These are phyloP conservation scores for Cyclotella atomus DNA, from an alignment of 108 stramenopile genomes.

Conservation along the genomic window DNA sequence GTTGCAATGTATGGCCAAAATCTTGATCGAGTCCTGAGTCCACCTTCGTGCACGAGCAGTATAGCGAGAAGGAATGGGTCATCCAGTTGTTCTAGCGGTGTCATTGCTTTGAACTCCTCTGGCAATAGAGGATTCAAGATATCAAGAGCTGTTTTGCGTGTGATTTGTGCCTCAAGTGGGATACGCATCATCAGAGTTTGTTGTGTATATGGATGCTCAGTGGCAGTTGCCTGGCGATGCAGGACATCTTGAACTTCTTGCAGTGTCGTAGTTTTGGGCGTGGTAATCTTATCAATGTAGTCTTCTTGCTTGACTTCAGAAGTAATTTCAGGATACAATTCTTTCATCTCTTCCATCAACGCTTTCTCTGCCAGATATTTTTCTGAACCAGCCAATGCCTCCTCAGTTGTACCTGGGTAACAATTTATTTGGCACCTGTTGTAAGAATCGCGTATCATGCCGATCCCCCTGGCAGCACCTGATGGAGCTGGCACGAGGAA, in stretches of 20 bases:
- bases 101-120: conserved; percentile 30
- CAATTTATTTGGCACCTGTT: conserved; percentile 73
- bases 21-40: conserved; percentile 60
- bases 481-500: conserved; percentile 77
- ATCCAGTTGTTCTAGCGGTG: conserved; percentile 58
- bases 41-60: conserved; percentile 78
- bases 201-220: conserved; percentile 33
- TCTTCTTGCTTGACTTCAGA: background rate
- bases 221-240: conserved; percentile 24
- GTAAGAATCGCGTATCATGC: conserved; percentile 73
- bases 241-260: conserved; percentile 23
- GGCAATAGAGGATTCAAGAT: conserved; percentile 63
- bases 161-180: conserved; percentile 80
- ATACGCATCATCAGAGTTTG: conserved; percentile 73
- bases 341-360: conserved; percentile 31
- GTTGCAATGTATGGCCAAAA: conserved; percentile 83
- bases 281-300: background rate
- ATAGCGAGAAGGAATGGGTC: conserved; percentile 73
- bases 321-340: conserved; percentile 24
- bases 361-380: conserved; percentile 14
- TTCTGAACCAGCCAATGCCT: conserved; percentile 35
- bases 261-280: conserved; percentile 21
- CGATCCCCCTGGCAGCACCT: conserved; percentile 77
- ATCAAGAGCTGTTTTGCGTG: conserved; percentile 68
- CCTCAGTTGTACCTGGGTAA: conserved; percentile 62